Evolutionary conservation across 2,329 filamentous ascomycete genomes (phyloP).

Genomic region (Penicillium aurantiogriseum): DNA sequence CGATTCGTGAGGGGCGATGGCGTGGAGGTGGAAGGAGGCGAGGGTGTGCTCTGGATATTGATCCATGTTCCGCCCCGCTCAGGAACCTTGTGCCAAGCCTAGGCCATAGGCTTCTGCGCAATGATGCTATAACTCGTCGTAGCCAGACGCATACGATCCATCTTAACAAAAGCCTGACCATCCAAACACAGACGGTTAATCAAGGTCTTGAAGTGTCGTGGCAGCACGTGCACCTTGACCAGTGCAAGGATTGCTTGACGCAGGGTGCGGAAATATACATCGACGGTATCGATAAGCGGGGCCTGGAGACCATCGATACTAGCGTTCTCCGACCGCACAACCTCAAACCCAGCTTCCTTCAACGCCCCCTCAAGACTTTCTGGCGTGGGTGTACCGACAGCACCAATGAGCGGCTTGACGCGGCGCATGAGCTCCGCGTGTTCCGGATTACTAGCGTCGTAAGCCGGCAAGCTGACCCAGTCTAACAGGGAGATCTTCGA

Average conservation of each 20-base stretch:
- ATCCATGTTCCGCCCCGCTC: background rate
- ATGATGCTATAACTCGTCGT: slow-evolving; percentile 56
- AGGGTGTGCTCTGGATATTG: background rate
- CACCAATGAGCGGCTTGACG: slow-evolving; percentile 56
- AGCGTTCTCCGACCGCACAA: slow-evolving; percentile 52
- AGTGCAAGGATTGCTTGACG: slow-evolving; percentile 51
- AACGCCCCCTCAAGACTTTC: slow-evolving; percentile 49
- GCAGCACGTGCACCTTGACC: slow-evolving; percentile 49
- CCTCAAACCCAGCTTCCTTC: slow-evolving; percentile 48
- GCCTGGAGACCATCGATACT: slow-evolving; percentile 53
- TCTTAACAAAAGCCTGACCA: slow-evolving; percentile 56
- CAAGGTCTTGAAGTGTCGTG: slow-evolving; percentile 53
- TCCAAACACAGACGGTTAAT: slow-evolving; percentile 56
- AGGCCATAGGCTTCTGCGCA: slow-evolving; percentile 46
- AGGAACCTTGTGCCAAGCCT: background rate
- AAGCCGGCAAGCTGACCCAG: slow-evolving; percentile 54
- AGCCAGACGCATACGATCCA: slow-evolving; percentile 54
- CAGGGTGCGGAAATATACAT: slow-evolving; percentile 54
- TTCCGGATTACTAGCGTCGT: slow-evolving; percentile 48
- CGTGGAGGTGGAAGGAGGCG: background rate
- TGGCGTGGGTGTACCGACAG: slow-evolving; percentile 55
- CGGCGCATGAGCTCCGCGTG: slow-evolving; percentile 54
- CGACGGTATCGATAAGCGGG: slow-evolving; percentile 55
- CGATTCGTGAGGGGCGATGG: background rate
- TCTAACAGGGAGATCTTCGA: slow-evolving; percentile 53